phyloP scores from a whole-genome alignment of 1,284 basidiomycete species.

The Albatrellus sp. region DNA sequence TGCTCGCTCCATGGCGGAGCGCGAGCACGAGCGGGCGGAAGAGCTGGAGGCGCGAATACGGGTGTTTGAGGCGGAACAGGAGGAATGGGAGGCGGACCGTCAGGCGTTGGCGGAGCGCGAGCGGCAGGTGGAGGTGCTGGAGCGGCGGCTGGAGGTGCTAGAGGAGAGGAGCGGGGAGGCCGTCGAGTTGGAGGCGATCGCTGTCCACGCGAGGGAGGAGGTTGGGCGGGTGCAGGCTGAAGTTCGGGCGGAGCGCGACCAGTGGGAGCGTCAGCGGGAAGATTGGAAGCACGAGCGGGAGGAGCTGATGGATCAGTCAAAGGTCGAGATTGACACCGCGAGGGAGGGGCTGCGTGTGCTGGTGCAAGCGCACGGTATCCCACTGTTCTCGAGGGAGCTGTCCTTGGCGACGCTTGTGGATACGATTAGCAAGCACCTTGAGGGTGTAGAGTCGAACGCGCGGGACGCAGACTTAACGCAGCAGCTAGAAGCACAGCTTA shows the following conservation, averaged over 20 bases:
- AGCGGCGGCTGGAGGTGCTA: constrained; percentile 50
- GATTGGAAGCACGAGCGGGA: constrained; percentile 43
- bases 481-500: constrained; percentile 34
- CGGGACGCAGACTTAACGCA: constrained; percentile 31
- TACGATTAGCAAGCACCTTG: constrained; percentile 9
- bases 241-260: constrained; percentile 47
- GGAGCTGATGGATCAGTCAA: constrained; percentile 26
- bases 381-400: constrained; percentile 11
- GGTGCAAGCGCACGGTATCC: constrained; percentile 10
- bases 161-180: constrained; percentile 27
- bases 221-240: background rate
- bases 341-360: constrained; percentile 8
- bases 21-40: background rate
- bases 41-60: constrained; percentile 31
- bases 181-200: constrained; percentile 5
- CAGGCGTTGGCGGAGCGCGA: constrained; percentile 35
- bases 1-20: background rate
- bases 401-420: constrained; percentile 7
- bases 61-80: constrained; percentile 50
- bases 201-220: background rate
- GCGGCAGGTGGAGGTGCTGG: constrained; percentile 31
- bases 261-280: constrained; percentile 33
- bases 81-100: constrained; percentile 48
- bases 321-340: constrained; percentile 10
- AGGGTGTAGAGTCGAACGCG: background rate